phyloP scores from a whole-genome alignment of 176 grass and related monocot species.

The Coix lacrymajobi region DNA sequence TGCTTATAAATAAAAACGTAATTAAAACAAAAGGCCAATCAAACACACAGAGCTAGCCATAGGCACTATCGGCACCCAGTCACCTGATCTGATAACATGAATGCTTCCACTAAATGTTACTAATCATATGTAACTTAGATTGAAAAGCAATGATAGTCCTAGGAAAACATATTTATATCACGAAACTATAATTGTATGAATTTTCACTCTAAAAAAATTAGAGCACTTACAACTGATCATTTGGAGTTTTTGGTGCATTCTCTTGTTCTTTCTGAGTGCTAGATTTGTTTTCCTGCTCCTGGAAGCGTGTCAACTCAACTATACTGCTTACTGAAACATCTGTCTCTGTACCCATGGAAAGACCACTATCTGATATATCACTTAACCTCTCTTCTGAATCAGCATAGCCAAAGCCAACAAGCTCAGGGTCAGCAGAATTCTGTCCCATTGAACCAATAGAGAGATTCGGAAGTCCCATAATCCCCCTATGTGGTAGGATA shows the following conservation, averaged over 20 bases:
- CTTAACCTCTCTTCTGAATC: slow-evolving; percentile 75
- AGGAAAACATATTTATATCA: not conserved
- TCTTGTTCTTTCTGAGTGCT: slow-evolving; percentile 34
- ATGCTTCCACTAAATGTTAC: not conserved
- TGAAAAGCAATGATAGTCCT: not conserved
- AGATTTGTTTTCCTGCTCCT: slow-evolving; percentile 44
- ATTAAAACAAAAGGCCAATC: not conserved
- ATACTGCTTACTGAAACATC: slow-evolving; percentile 66
- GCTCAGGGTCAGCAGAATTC: slow-evolving; percentile 40
- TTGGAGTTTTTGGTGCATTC: slow-evolving; percentile 16
- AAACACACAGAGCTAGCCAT: not conserved
- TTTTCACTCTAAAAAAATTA: not conserved
- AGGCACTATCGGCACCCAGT: not conserved
- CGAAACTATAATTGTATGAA: not conserved
- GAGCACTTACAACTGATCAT: slow-evolving; percentile 50
- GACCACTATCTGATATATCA: slow-evolving; percentile 76
- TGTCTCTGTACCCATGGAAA: slow-evolving; percentile 80
- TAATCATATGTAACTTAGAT: slow-evolving; percentile 3
- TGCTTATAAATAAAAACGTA: not conserved
- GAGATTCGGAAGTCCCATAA: slow-evolving; percentile 32
- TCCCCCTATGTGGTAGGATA: slow-evolving; percentile 29
- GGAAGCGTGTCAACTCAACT: slow-evolving; percentile 42
- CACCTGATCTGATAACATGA: not conserved
- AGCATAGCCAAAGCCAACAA: slow-evolving; percentile 51
- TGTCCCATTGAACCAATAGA: not conserved